These are phyloP conservation scores for Microbotryum silenes-acaulis DNA, from an alignment of 1,284 basidiomycete genomes.

Conservation along the genomic window DNA sequence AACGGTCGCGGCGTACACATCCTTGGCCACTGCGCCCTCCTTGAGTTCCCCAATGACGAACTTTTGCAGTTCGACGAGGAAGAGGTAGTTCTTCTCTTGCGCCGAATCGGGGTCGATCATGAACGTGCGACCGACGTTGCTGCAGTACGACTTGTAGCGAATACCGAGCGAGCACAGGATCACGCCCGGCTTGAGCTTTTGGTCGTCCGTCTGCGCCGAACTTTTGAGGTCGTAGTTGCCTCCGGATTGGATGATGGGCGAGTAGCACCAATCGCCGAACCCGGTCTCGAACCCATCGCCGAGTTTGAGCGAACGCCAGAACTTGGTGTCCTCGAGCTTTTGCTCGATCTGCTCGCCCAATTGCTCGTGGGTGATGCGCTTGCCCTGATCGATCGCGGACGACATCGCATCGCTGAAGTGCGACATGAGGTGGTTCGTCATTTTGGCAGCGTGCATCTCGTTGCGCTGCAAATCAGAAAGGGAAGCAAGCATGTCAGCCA, in stretches of 20 bases:
- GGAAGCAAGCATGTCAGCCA: not conserved
- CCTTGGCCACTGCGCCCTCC: slow-evolving; percentile 67
- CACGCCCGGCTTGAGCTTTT: slow-evolving; percentile 81
- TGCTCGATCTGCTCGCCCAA: slow-evolving; percentile 77
- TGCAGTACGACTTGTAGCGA: slow-evolving; percentile 87
- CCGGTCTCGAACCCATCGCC: slow-evolving; percentile 60
- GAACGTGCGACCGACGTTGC: slow-evolving; percentile 85
- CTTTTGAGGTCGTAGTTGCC: slow-evolving; percentile 83
- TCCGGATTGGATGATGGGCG: slow-evolving; percentile 90
- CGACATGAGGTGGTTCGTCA: slow-evolving; percentile 77
- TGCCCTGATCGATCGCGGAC: slow-evolving; percentile 81
- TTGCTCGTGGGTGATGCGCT: slow-evolving; percentile 79
- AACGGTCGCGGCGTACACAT: slow-evolving; percentile 72
- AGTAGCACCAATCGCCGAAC: slow-evolving; percentile 85
- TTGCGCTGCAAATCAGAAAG: slow-evolving; percentile 53
- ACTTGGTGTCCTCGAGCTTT: slow-evolving; percentile 68
- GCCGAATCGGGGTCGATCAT: slow-evolving; percentile 90
- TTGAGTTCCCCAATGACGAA: slow-evolving; percentile 70
- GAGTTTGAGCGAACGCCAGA: slow-evolving; percentile 54
- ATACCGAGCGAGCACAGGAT: slow-evolving; percentile 81
- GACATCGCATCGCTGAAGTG: slow-evolving; percentile 87
- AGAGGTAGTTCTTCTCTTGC: slow-evolving; percentile 77
- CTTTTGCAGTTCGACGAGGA: slow-evolving; percentile 68
- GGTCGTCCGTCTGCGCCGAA: slow-evolving; percentile 73
- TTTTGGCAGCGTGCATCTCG: slow-evolving; percentile 61